phyloP scores from a whole-genome alignment of 2,329 filamentous ascomycete species.

The Talaromyces verruculosus region DNA sequence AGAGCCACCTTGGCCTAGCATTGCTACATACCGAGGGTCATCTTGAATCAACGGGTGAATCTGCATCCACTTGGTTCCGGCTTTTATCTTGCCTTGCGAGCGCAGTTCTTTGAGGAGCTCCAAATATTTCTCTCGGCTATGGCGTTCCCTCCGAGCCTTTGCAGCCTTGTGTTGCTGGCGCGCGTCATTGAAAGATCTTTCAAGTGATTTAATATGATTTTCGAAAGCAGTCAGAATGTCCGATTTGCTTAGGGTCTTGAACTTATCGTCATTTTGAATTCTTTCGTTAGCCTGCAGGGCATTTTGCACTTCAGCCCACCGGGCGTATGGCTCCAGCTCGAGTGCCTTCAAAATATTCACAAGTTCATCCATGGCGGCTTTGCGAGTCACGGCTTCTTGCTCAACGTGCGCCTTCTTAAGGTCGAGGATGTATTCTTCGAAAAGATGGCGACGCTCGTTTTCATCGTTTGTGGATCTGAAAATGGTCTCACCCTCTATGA shows the following conservation, averaged over 20 bases:
- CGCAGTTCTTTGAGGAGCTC: conserved; percentile 73
- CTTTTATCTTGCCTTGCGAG: conserved; percentile 76
- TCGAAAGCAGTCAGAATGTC: conserved; percentile 93
- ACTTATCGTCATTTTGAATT: conserved; percentile 80
- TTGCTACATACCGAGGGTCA: conserved; percentile 78
- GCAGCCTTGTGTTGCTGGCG: conserved; percentile 83
- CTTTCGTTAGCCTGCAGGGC: conserved; percentile 74
- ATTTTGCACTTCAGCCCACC: conserved; percentile 86
- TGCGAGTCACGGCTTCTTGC: conserved; percentile 68
- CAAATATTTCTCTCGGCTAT: conserved; percentile 78
- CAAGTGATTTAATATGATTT: conserved; percentile 88
- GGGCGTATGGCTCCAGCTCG: conserved; percentile 86
- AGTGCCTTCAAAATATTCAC: conserved; percentile 74
- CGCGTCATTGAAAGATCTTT: conserved; percentile 86
- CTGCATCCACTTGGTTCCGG: conserved; percentile 85
- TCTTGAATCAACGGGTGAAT: conserved; percentile 72
- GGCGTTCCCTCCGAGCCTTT: conserved; percentile 78
- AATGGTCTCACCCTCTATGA: conserved; percentile 92
- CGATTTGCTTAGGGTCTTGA: conserved; percentile 78
- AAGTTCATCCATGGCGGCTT: conserved; percentile 80
- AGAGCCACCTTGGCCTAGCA: conserved; percentile 81
- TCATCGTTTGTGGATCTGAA: conserved; percentile 91
- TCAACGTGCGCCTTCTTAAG: conserved; percentile 80
- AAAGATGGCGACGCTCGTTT: conserved; percentile 80
- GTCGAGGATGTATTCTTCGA: conserved; percentile 86